phyloP scores from a whole-genome alignment of 129 eudicot genomes.

The Deinandra increscens region DNA sequence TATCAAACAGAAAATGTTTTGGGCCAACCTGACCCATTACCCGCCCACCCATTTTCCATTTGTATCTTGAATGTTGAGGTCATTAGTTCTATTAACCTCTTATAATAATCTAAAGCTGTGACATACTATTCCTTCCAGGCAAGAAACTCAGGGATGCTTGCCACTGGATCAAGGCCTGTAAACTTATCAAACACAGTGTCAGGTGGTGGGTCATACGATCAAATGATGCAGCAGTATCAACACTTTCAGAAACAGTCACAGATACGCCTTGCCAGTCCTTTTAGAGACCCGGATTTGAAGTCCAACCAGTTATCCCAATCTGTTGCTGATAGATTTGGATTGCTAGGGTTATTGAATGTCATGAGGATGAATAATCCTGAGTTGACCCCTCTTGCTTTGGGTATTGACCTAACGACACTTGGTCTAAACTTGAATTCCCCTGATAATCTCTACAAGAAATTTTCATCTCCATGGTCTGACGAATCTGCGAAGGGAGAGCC shows the following conservation, averaged over 20 bases:
- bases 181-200: conserved; percentile 49
- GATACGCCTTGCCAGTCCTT: conserved; percentile 57
- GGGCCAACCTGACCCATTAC: background rate
- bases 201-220: conserved; percentile 58
- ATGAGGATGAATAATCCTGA: conserved; percentile 79
- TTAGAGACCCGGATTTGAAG: conserved; percentile 68
- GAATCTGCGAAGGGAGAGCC: conserved; percentile 90
- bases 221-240: conserved; percentile 77
- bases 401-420: conserved; percentile 72
- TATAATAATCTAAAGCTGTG: conserved; percentile 13
- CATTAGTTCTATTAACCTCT: background rate
- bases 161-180: conserved; percentile 48
- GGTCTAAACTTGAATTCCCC: conserved; percentile 83
- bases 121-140: conserved; percentile 29
- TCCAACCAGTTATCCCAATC: conserved; percentile 58
- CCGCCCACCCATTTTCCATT: background rate
- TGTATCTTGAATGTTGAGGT: background rate
- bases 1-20: background rate
- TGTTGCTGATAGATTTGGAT: conserved; percentile 60
- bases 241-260: conserved; percentile 80
- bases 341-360: conserved; percentile 71
- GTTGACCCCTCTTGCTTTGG: conserved; percentile 75
- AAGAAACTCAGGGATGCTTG: conserved; percentile 51
- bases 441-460: conserved; percentile 70
- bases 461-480: conserved; percentile 97